Percentiles rank a stretch among this genome's conserved stretches.
Conservation (phyloP, 179 eudicot genomes). For the Beta macrorhiza region DNA sequence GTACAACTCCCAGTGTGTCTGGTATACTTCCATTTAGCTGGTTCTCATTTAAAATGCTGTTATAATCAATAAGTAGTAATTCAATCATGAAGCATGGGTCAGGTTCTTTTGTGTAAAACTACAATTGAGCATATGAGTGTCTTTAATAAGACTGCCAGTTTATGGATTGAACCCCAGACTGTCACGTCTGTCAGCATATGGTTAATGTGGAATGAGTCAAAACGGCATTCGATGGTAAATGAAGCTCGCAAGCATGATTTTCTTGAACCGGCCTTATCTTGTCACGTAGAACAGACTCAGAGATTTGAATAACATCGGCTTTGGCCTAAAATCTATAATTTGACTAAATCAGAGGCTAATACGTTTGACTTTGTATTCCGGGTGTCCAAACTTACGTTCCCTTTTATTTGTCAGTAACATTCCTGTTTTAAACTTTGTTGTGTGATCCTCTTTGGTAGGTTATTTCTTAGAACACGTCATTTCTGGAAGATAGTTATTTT, state of each 20-base stretch:
- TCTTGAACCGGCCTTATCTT: background rate
- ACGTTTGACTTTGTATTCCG: background rate
- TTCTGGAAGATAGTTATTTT: background rate
- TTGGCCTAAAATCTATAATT: background rate
- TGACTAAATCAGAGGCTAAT: background rate
- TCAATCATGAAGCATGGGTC: background rate
- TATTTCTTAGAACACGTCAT: background rate
- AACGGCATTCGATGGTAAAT: background rate
- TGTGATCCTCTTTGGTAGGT: background rate
- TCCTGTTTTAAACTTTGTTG: background rate
- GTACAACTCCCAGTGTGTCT: conserved; percentile 44
- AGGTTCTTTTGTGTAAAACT: background rate
- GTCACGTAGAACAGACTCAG: background rate
- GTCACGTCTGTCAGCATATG: background rate
- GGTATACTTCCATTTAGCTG: conserved; percentile 56
- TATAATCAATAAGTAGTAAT: background rate
- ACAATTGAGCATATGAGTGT: background rate
- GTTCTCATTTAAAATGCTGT: conserved; percentile 65
- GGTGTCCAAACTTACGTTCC: background rate
- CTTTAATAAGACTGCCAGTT: background rate
- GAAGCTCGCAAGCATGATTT: background rate
- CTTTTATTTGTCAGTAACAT: background rate
- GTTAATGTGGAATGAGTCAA: background rate
- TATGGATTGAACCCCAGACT: background rate
- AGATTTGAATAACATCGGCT: background rate